Percentiles rank a stretch among this genome's conserved stretches.
These are phyloP conservation scores for Zhuliangozyma blackwelliae DNA, from an alignment of 1,139 yeast species.

Conservation along the genomic window DNA sequence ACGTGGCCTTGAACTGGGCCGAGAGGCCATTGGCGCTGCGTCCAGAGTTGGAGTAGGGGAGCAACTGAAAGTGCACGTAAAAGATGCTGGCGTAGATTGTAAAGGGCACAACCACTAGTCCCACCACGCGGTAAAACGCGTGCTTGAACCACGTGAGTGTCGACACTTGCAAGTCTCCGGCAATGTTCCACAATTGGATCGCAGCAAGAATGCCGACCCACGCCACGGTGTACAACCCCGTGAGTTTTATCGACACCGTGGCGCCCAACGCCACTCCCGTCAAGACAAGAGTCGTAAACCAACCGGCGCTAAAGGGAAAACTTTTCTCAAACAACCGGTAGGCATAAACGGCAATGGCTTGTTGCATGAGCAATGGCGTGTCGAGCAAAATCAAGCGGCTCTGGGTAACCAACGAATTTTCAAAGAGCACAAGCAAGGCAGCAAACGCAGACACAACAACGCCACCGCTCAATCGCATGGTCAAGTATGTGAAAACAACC, in stretches of 20 bases:
- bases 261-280: constrained; percentile 54
- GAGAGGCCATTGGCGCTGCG: constrained; percentile 50
- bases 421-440: constrained; percentile 43
- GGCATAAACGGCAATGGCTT: constrained; percentile 36
- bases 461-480: constrained; percentile 46
- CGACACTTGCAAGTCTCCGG: constrained; percentile 53
- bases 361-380: constrained; percentile 44
- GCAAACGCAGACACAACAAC: constrained; percentile 41
- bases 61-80: constrained; percentile 44
- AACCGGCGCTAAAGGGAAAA: constrained; percentile 32
- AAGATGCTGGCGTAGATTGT: constrained; percentile 46
- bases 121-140: constrained; percentile 24
- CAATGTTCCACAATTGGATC: constrained; percentile 48
- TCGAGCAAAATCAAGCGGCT: constrained; percentile 50
- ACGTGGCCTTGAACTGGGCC: constrained; percentile 53
- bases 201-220: constrained; percentile 47
- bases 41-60: constrained; percentile 41
- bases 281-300: constrained; percentile 41
- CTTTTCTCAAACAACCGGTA: constrained; percentile 32
- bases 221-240: constrained; percentile 48
- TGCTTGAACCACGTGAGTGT: constrained; percentile 27
- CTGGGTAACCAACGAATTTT: constrained; percentile 51
- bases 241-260: constrained; percentile 46
- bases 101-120: constrained; percentile 45
- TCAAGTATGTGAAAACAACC: constrained; percentile 43